phyloP scores from a whole-genome alignment of 2,329 filamentous ascomycete species.

The Fusarium goolgardi region DNA sequence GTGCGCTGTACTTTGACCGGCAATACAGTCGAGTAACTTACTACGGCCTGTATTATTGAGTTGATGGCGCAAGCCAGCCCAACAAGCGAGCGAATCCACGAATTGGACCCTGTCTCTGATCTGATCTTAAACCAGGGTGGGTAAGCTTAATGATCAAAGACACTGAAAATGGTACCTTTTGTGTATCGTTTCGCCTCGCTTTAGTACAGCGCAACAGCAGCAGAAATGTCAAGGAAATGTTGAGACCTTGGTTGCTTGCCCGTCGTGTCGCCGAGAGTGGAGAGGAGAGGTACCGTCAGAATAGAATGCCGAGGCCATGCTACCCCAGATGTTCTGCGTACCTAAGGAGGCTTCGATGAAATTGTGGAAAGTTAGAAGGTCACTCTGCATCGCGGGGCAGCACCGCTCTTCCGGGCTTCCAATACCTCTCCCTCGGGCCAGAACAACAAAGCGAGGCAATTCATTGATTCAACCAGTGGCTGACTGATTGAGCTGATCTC shows the following conservation, averaged over 20 bases:
- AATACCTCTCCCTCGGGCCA: constrained; percentile 33
- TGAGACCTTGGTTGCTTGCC: not conserved
- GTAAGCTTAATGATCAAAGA: constrained; percentile 35
- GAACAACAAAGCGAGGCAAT: constrained; percentile 6
- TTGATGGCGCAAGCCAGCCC: constrained; percentile 45
- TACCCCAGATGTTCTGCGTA: constrained; percentile 48
- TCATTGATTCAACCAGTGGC: constrained; percentile 36
- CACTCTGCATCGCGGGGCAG: constrained; percentile 34
- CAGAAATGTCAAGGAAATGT: constrained; percentile 17
- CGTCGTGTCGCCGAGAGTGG: constrained; percentile 35
- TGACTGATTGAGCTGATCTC: constrained; percentile 36
- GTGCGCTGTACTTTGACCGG: constrained; percentile 1
- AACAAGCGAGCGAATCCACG: constrained; percentile 27
- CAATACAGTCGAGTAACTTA: constrained; percentile 1
- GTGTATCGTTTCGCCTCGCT: constrained; percentile 12
- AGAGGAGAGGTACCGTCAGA: constrained; percentile 33
- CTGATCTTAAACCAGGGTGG: constrained; percentile 44
- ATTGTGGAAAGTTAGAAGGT: constrained; percentile 18
- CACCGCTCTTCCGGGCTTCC: constrained; percentile 27
- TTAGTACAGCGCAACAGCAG: not conserved
- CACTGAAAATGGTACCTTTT: constrained; percentile 14
- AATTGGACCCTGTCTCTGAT: constrained; percentile 39
- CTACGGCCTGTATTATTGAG: constrained; percentile 26
- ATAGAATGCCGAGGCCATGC: constrained; percentile 35
- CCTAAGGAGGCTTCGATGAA: constrained; percentile 2